Evolutionary conservation across 1,284 basidiomycete genomes (phyloP), one percentile per base, ranked within the genome.

Genomic region (Neonothopanus nambi): DNA sequence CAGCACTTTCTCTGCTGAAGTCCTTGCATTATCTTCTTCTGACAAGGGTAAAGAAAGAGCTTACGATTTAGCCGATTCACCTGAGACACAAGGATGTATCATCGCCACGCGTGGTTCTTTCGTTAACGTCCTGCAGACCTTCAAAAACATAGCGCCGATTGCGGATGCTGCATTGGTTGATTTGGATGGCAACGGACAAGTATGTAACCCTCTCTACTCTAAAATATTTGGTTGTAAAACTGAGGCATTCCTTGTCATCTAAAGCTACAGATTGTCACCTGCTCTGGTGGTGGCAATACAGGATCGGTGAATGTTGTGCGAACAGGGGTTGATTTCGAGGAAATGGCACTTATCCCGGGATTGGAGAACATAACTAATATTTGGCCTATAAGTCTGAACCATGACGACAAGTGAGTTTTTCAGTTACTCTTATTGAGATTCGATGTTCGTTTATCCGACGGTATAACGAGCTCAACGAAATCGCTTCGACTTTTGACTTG

Each of bases 91-190:
- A 41, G 81, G 84, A n/a, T 65, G 67, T 39, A 69, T 89, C 17
- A 65, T 88, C 20, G 71, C 68, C 55, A 78, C 70, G 30, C 72
- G 69, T 40, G 84, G 78, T 21, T 79, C 69, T 9, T 81, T 74
- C 61, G 57, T 92, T 2, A 73, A 80, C 15, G 76, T 89, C 8
- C 60, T 89, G 18, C 81, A 90, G 46, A 76, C 72, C 5, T 91
- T 82, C 70, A 82, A 83, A 62, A 95, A 95, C 63, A 78, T 98
- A 47, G 94, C 91, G 0, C 96, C 96, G 0, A 89, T 98, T 37
- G 70, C 89, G 57, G 96, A 98, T 67, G 91, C 94, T 26, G 79
- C 82, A 13, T 69, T 91, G 1, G 87, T 89, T 5, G 88, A 94
- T 65, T 75, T 79, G 3, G 91, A 93, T 48, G 80, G 81, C 0